phyloP scores from a whole-genome alignment of 495 filamentous ascomycete genomes.

The Xylaria castorea region DNA sequence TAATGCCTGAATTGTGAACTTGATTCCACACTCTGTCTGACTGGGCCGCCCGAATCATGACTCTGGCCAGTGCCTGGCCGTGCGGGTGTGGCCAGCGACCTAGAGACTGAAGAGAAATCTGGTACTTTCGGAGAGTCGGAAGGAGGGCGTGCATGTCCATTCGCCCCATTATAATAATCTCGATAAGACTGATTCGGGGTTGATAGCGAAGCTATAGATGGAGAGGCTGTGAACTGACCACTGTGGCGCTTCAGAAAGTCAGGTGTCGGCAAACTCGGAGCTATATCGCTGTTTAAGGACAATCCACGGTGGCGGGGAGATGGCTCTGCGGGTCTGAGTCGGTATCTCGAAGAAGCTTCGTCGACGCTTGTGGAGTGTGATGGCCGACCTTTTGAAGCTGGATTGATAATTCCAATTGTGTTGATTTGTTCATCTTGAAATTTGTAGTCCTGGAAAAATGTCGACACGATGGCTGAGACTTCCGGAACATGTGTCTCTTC shows the following conservation, averaged over 20 bases:
- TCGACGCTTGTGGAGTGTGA: conserved; percentile 56
- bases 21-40: conserved; percentile 55
- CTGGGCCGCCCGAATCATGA: conserved; percentile 51
- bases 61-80: conserved; percentile 61
- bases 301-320: conserved; percentile 56
- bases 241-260: conserved; percentile 64
- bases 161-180: conserved; percentile 53
- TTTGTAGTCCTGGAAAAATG: conserved; percentile 76
- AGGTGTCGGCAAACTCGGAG: conserved; percentile 65
- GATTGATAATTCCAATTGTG: conserved; percentile 57
- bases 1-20: conserved; percentile 45
- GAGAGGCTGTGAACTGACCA: conserved; percentile 62
- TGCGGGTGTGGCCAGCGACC: conserved; percentile 39
- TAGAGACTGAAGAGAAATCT: conserved; percentile 46
- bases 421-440: conserved; percentile 61
- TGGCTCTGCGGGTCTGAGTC: conserved; percentile 47
- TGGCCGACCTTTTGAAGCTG: conserved; percentile 47
- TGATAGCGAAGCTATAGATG: conserved; percentile 51
- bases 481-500: conserved; percentile 68
- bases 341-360: conserved; percentile 50
- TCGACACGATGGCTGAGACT: conserved; percentile 68
- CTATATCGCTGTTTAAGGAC: conserved; percentile 69
- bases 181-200: conserved; percentile 59
- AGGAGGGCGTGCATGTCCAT: conserved; percentile 44
- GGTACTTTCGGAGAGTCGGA: conserved; percentile 53